Conservation (phyloP, 2,329 filamentous ascomycete genomes). For the Neopestalotiopsis clavispora region DNA sequence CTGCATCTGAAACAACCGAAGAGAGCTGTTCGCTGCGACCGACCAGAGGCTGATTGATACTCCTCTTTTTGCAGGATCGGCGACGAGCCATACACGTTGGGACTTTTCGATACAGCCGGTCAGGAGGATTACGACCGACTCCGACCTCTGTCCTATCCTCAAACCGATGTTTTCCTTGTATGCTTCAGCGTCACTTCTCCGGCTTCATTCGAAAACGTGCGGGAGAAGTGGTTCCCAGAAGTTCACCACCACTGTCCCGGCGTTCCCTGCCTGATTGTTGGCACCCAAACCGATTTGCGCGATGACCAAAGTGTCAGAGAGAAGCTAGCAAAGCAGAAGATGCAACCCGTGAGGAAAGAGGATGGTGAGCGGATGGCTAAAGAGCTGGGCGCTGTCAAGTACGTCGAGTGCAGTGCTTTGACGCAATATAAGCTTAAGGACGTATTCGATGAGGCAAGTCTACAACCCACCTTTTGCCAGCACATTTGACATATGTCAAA, state of each 20-base stretch:
- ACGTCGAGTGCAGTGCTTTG: slow-evolving; percentile 96
- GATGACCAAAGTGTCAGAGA: slow-evolving; percentile 87
- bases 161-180: slow-evolving; percentile 98
- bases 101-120: slow-evolving; percentile 96
- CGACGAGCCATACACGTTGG: slow-evolving; percentile 96
- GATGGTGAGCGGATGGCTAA: slow-evolving; percentile 97
- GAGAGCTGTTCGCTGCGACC: background rate
- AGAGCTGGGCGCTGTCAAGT: slow-evolving; percentile 96
- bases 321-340: slow-evolving; percentile 94
- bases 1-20: background rate
- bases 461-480: background rate
- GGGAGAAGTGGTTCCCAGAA: slow-evolving; percentile 98
- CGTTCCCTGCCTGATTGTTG: slow-evolving; percentile 96
- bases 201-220: slow-evolving; percentile 97
- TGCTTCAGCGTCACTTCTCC: slow-evolving; percentile 98
- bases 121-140: slow-evolving; percentile 99
- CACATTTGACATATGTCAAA: background rate
- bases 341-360: slow-evolving; percentile 89
- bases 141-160: slow-evolving; percentile 93
- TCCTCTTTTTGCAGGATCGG: slow-evolving; percentile 74
- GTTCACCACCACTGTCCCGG: slow-evolving; percentile 98
- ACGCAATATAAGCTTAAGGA: slow-evolving; percentile 99
- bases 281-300: slow-evolving; percentile 94
- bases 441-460: slow-evolving; percentile 93
- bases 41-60: background rate